A percentile compares a stretch with the other conserved stretches of the same genome.
Evolutionary conservation across 768 basidiomycete genomes (phyloP).

Genomic region (Wakefieldia striispora): DNA sequence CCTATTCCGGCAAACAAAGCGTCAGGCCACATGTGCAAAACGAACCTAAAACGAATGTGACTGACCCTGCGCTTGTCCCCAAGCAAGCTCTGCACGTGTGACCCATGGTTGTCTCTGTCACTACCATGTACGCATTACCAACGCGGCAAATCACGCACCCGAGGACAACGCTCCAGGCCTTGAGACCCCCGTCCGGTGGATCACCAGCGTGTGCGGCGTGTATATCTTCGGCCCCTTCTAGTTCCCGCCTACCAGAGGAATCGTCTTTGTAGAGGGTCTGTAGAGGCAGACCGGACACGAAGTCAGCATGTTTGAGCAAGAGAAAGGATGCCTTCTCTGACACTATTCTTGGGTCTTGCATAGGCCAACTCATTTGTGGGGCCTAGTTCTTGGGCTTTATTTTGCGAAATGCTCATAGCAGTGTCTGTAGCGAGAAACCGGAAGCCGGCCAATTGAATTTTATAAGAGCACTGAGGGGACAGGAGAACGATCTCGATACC

Average conservation of each 20-base stretch:
- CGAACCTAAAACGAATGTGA: not conserved
- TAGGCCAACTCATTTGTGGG: not conserved
- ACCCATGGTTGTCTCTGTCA: conserved; percentile 1
- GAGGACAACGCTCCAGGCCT: conserved; percentile 29
- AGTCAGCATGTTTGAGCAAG: not conserved
- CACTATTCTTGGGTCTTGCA: not conserved
- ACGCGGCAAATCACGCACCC: conserved; percentile 12
- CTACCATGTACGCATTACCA: not conserved
- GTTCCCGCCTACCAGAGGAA: not conserved
- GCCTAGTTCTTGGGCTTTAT: not conserved
- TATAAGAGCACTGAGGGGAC: not conserved
- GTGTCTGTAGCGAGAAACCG: too few relatives aligned
- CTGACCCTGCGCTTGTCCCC: conserved; percentile 42
- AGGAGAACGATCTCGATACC: not conserved
- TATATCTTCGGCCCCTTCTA: conserved; percentile 11
- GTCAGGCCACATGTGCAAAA: not conserved
- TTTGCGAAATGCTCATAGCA: not conserved
- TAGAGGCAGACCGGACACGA: not conserved
- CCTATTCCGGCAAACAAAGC: conserved; percentile 24
- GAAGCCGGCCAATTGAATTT: not conserved
- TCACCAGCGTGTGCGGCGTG: conserved; percentile 16
- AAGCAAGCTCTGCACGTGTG: conserved; percentile 11
- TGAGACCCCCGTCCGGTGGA: conserved; percentile 29
- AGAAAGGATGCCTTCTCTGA: not conserved
- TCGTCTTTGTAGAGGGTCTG: conserved; percentile 9